Evolutionary conservation across 139 green algal species (phyloP).

Genomic region (Chlamydomonas incerta): DNA sequence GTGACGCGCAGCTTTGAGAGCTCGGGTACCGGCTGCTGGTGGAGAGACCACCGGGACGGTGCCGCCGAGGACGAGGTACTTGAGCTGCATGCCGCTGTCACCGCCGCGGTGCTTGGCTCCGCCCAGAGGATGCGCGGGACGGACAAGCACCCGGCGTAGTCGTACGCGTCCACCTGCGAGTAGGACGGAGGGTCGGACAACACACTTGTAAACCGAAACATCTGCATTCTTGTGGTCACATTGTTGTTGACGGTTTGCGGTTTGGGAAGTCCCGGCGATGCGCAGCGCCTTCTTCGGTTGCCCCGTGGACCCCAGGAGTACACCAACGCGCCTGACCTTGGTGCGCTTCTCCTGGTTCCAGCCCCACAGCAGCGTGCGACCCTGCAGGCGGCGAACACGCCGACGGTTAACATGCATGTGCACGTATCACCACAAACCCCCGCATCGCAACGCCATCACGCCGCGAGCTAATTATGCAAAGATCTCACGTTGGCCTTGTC

Average conservation of each 20-base stretch:
- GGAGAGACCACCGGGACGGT: not conserved
- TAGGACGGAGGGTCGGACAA: too few species aligned
- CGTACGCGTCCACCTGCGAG: conserved; percentile 65
- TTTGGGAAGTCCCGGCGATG: too few species aligned
- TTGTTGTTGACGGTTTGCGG: too few species aligned
- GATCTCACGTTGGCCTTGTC: conserved; percentile 37
- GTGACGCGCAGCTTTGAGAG: conserved; percentile 43
- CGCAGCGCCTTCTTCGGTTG: too few species aligned
- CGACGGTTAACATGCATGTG: too few species aligned
- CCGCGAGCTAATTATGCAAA: too few species aligned
- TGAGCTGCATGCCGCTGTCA: not conserved
- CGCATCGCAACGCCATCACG: too few species aligned
- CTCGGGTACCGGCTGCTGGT: conserved; percentile 55
- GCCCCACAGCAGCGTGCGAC: conserved; percentile 82
- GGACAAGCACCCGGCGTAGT: conserved; percentile 88
- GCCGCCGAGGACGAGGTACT: too few species aligned
- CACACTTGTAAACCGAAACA: too few species aligned
- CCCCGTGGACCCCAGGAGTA: too few species aligned
- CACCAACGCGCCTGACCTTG: conserved; percentile 46
- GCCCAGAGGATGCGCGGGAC: conserved; percentile 78
- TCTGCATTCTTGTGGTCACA: too few species aligned
- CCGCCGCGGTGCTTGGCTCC: not conserved
- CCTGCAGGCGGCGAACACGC: conserved; percentile 51
- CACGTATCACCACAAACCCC: too few species aligned
- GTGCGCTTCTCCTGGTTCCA: conserved; percentile 89